phyloP scores from a whole-genome alignment of 305 asterid genomes.

The Solanum hybrid region DNA sequence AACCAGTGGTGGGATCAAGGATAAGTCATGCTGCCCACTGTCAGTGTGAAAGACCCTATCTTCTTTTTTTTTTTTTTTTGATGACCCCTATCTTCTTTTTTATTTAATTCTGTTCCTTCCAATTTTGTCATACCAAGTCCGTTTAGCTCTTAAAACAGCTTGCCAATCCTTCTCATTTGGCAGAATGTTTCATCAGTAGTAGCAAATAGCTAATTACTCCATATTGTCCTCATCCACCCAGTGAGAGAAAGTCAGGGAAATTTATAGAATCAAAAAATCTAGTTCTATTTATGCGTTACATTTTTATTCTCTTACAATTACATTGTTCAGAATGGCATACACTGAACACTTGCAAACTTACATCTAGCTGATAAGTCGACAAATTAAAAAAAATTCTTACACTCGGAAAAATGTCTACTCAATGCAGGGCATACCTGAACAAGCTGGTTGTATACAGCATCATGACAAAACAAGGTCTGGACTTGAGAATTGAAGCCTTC shows the following conservation, averaged over 20 bases:
- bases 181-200: background rate
- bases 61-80: no score
- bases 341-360: background rate
- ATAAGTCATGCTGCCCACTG: background rate
- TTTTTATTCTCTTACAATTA: background rate
- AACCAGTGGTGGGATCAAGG: background rate
- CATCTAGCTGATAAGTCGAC: background rate
- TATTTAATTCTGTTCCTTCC: background rate
- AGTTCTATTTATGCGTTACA: background rate
- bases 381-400: background rate
- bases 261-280: background rate
- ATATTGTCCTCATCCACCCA: background rate
- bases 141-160: background rate
- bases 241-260: background rate
- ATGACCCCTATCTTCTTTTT: background rate
- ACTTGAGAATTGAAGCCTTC: slow-evolving; percentile 82
- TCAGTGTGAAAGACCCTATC: background rate
- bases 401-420: background rate
- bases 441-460: slow-evolving; percentile 83
- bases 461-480: slow-evolving; percentile 92
- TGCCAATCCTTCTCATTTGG: background rate
- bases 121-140: background rate
- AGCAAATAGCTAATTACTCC: background rate
- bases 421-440: slow-evolving; percentile 55
- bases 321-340: background rate